Evolutionary conservation across 2,329 filamentous ascomycete genomes (phyloP).

Genomic region (Dactylellina sp.): DNA sequence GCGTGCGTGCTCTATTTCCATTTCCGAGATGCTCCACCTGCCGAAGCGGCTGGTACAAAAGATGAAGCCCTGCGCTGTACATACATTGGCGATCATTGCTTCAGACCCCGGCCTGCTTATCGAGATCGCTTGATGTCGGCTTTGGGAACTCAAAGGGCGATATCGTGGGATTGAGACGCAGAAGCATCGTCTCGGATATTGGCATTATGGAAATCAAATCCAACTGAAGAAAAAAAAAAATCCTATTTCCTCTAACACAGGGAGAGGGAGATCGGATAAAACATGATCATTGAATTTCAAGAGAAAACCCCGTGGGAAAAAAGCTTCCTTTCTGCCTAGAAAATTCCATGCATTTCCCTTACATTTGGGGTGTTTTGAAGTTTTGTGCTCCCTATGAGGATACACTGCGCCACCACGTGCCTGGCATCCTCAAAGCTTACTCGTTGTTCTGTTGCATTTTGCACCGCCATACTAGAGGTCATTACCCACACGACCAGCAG

Average conservation of each 20-base stretch:
- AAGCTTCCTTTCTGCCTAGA: conserved; percentile 2
- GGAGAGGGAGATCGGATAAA: conserved; percentile 1
- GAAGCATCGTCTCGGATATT: no score
- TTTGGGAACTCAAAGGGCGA: no score
- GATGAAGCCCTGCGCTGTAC: neutral
- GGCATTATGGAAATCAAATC: no score
- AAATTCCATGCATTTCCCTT: neutral
- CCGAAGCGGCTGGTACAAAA: conserved; percentile 14
- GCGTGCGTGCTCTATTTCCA: conserved; percentile 36
- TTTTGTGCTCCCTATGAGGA: neutral
- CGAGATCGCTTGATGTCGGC: neutral
- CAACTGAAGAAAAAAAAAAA: no score
- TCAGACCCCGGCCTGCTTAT: neutral
- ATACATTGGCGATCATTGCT: conserved; percentile 10
- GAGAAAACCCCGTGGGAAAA: no score
- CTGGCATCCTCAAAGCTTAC: conserved; percentile 46
- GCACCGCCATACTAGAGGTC: conserved; percentile 41
- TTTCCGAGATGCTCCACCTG: conserved; percentile 36
- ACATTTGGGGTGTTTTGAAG: neutral
- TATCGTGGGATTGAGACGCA: no score
- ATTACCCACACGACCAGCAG: conserved; percentile 36
- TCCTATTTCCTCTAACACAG: no score
- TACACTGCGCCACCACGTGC: conserved; percentile 56
- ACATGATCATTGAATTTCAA: no score
- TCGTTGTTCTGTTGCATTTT: conserved; percentile 57